Evolutionary conservation across 1,284 basidiomycete genomes (phyloP), one percentile per base, ranked within the genome.

Genomic region (Inonotus obliquus): DNA sequence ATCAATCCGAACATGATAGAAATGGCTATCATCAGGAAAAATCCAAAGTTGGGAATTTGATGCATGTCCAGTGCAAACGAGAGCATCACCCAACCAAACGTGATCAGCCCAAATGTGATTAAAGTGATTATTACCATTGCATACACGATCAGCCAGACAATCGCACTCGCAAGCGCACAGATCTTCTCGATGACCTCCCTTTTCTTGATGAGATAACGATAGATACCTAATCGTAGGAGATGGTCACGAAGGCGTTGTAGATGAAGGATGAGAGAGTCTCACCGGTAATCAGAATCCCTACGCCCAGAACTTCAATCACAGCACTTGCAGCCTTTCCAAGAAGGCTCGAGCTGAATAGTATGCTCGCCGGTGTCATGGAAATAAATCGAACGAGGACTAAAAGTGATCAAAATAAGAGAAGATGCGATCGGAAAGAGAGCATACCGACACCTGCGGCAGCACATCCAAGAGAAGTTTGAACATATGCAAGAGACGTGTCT

Each of bases 401-500:
- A 23, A n/a, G 17, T 19, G 6, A 53, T 48, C 14, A 23, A 19
- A 19, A 2, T 25, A 19, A 23, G 11, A 41, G 17, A 23, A 14
- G 41, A 44, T 44, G 6, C 1, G 41, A 44, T 39, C n/a, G 9
- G 41, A 25, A 41, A 13, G 35, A 19, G 14, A 3, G 51, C 62
- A 37, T 37, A 56, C 62, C 54, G 9, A 63, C 62, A 17, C 81
- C 81, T 14, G 76, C 74, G 2, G 77, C 74, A 1, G 79, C 76
- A n/a, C 82, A 68, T 1, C 75, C 75, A 14, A 80, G 66, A 63
- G 77, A 77, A 1, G 81, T 81, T 41, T 79, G 70, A n/a, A 81
- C 72, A 67, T 81, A 81, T 17, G 80, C 77, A 37, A 81, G 67
- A 63, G 77, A 82, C 0, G 80, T 82, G 2, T 79, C 70, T 62